A percentile compares a stretch with the other conserved stretches of the same genome.
phyloP scores from a whole-genome alignment of 2,329 filamentous ascomycete species.

The Gremmenia infestans region DNA sequence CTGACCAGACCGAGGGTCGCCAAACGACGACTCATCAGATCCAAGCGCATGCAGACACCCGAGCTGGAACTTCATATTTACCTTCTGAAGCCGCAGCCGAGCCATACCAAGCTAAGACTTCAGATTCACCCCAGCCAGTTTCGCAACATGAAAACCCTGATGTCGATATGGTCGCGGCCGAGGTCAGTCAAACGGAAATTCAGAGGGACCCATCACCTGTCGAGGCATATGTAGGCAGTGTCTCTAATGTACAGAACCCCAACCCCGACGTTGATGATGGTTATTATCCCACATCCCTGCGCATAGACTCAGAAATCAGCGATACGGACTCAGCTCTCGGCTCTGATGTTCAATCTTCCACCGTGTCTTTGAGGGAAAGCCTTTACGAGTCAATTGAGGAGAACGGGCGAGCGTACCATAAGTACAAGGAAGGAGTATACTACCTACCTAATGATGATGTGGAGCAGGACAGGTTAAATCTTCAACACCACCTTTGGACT shows the following conservation, averaged over 20 bases:
- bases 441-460: slow-evolving; percentile 48
- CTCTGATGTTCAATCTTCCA: slow-evolving; percentile 9
- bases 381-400: slow-evolving; percentile 16
- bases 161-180: neutral
- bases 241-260: neutral
- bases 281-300: slow-evolving; percentile 9
- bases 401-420: slow-evolving; percentile 19
- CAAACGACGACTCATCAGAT: too few relatives aligned
- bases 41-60: too few relatives aligned
- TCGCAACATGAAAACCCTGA: neutral
- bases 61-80: neutral
- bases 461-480: slow-evolving; percentile 37
- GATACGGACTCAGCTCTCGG: slow-evolving; percentile 12
- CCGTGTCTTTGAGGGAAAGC: slow-evolving; percentile 12
- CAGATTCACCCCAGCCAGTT: neutral
- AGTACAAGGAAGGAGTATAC: slow-evolving; percentile 34
- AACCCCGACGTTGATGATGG: slow-evolving; percentile 5
- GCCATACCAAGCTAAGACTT: neutral
- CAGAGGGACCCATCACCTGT: neutral
- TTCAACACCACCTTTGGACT: slow-evolving; percentile 14
- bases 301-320: slow-evolving; percentile 9
- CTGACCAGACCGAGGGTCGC: too few relatives aligned
- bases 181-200: neutral
- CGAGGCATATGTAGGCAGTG: neutral
- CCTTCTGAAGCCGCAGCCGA: neutral